phyloP scores from a whole-genome alignment of 2,329 filamentous ascomycete genomes.

The Microcyclosporella mali region DNA sequence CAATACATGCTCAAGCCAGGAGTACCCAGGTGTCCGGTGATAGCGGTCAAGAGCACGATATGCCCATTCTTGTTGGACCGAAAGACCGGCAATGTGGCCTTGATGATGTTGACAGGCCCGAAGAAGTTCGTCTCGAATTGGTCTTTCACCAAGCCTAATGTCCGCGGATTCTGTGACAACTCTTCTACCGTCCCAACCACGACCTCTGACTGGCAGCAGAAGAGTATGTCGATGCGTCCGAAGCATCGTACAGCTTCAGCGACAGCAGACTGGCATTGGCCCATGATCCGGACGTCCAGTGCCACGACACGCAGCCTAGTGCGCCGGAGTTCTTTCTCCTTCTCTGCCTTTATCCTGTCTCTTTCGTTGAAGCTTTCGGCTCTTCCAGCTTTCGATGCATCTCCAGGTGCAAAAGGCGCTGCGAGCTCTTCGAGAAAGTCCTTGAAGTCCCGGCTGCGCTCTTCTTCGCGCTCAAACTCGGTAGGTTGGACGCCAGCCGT shows the following conservation, averaged over 20 bases:
- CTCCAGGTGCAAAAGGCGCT: conserved; percentile 7
- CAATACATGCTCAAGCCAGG: conserved; percentile 88
- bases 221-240: conserved; percentile 78
- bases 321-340: conserved; percentile 52
- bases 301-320: conserved; percentile 63
- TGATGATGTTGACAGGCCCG: conserved; percentile 92
- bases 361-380: conserved; percentile 19
- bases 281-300: conserved; percentile 54
- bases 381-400: conserved; percentile 27
- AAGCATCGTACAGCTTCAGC: conserved; percentile 81
- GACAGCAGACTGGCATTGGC: conserved; percentile 75
- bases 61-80: conserved; percentile 77
- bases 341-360: conserved; percentile 51
- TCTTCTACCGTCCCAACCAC: conserved; percentile 90
- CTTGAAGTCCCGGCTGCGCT: conserved; percentile 70
- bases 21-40: conserved; percentile 86
- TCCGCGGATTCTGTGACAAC: conserved; percentile 64
- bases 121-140: conserved; percentile 96
- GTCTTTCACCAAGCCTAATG: conserved; percentile 73
- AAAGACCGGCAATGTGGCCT: conserved; percentile 74
- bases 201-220: conserved; percentile 85
- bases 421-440: conserved; percentile 61
- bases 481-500: conserved; percentile 73
- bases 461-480: conserved; percentile 66
- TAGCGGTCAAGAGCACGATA: conserved; percentile 81